A percentile compares a stretch with the other conserved stretches of the same genome.
Evolutionary conservation across 2,329 filamentous ascomycete genomes (phyloP).

Genomic region (Nemania diffusa): DNA sequence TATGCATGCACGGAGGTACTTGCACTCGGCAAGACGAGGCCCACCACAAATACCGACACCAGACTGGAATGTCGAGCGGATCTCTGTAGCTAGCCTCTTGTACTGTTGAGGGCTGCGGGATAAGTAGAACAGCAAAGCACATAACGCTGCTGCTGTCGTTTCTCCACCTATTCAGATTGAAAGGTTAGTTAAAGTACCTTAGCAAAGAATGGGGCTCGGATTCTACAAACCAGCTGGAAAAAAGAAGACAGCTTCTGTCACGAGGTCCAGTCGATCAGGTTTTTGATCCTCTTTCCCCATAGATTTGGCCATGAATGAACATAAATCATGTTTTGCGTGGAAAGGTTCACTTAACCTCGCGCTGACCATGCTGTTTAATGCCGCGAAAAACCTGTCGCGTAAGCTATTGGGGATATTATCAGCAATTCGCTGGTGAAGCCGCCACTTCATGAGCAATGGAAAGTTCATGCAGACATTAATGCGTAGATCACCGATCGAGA

Average conservation of each 20-base stretch:
- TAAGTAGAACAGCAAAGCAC: conserved; percentile 29
- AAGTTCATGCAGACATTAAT: conserved; percentile 36
- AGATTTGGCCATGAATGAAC: conserved; percentile 27
- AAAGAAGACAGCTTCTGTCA: conserved; percentile 32
- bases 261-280: no score
- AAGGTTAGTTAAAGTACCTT: not conserved
- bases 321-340: conserved; percentile 34
- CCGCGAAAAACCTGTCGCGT: no score
- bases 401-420: no score
- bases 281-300: not conserved
- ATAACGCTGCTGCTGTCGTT: conserved; percentile 16
- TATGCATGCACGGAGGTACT: conserved; percentile 30
- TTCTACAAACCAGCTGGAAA: conserved; percentile 23
- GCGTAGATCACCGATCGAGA: conserved; percentile 24
- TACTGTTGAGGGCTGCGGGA: conserved; percentile 5
- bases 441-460: conserved; percentile 25
- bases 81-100: conserved; percentile 18
- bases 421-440: conserved; percentile 25
- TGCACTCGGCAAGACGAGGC: conserved; percentile 10
- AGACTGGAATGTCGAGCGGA: conserved; percentile 11
- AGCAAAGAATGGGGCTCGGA: no score
- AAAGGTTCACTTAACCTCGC: conserved; percentile 13
- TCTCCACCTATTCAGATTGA: conserved; percentile 5
- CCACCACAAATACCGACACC: conserved; percentile 16
- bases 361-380: conserved; percentile 31